phyloP scores from a whole-genome alignment of 2,329 filamentous ascomycete genomes.

The Alternaria sp. region DNA sequence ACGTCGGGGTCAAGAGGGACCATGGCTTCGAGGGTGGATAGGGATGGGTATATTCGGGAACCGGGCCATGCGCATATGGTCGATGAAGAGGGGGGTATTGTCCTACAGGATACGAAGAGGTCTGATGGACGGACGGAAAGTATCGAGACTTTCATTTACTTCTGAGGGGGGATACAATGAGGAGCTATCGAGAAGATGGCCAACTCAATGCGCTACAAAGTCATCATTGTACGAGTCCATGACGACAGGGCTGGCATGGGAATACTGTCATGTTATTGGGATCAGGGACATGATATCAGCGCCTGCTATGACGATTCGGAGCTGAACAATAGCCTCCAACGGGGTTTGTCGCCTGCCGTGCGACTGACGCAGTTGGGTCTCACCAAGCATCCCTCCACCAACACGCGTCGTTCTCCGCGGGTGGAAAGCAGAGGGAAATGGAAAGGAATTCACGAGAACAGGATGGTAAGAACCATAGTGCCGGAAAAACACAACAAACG shows the following conservation, averaged over 20 bases:
- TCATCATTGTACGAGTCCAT: background rate
- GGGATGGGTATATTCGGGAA: background rate
- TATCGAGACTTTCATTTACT: background rate
- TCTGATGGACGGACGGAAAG: background rate
- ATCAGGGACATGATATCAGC: background rate
- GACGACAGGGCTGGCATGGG: background rate
- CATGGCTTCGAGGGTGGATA: background rate
- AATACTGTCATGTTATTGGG: background rate
- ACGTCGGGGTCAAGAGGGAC: background rate
- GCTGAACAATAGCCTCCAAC: background rate
- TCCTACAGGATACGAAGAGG: background rate
- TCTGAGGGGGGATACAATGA: background rate
- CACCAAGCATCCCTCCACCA: too few species aligned
- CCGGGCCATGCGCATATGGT: background rate
- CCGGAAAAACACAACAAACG: background rate
- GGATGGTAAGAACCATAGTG: background rate
- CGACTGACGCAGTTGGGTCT: background rate
- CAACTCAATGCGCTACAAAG: background rate
- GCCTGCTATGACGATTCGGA: background rate
- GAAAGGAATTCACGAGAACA: background rate
- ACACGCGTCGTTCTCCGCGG: background rate
- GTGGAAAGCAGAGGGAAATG: background rate
- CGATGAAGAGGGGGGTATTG: slow-evolving; percentile 1
- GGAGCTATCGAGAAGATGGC: background rate
- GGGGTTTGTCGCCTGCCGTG: background rate